A percentile compares a stretch with the other conserved stretches of the same genome.
Evolutionary conservation across 257 asterid species (phyloP).

Genomic region (Linderniella brevidens): DNA sequence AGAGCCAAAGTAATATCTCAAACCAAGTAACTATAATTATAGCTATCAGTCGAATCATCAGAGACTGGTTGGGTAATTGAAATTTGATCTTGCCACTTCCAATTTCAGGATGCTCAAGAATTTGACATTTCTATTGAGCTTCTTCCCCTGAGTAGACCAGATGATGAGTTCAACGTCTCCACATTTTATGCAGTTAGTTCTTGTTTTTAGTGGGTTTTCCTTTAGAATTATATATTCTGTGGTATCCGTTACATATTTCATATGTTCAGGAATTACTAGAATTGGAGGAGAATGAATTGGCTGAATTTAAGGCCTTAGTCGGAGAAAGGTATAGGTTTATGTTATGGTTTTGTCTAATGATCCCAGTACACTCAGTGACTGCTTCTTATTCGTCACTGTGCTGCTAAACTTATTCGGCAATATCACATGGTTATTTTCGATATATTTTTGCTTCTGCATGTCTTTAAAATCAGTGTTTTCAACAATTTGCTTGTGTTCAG

Average conservation of each 20-base stretch:
- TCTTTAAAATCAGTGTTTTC: too few species aligned
- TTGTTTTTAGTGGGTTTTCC: slow-evolving; percentile 4
- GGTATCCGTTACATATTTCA: slow-evolving; percentile 8
- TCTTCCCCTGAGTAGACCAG: slow-evolving; percentile 67
- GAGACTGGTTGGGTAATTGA: too few species aligned
- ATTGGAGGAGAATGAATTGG: slow-evolving; percentile 60
- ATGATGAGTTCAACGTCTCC: slow-evolving; percentile 63
- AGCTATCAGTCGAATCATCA: too few species aligned
- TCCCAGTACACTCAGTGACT: slow-evolving; percentile 1
- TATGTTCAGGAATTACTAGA: slow-evolving; percentile 69
- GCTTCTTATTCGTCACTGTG: not conserved
- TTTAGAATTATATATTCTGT: not conserved
- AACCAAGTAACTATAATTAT: too few species aligned
- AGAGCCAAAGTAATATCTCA: slow-evolving; percentile 94
- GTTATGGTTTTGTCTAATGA: slow-evolving; percentile 5
- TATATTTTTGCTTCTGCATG: too few species aligned
- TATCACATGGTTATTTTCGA: too few species aligned
- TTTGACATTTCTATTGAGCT: slow-evolving; percentile 82
- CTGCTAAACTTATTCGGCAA: too few species aligned
- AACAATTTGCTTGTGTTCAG: slow-evolving; percentile 18
- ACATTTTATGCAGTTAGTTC: slow-evolving; percentile 75
- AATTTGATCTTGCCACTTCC: not conserved
- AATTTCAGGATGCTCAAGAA: slow-evolving; percentile 93
- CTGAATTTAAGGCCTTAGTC: slow-evolving; percentile 50
- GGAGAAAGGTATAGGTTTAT: slow-evolving; percentile 60